Base-by-base conservation (phyloP, 345 rosid species). In the Durio zibethinus region DNA sequence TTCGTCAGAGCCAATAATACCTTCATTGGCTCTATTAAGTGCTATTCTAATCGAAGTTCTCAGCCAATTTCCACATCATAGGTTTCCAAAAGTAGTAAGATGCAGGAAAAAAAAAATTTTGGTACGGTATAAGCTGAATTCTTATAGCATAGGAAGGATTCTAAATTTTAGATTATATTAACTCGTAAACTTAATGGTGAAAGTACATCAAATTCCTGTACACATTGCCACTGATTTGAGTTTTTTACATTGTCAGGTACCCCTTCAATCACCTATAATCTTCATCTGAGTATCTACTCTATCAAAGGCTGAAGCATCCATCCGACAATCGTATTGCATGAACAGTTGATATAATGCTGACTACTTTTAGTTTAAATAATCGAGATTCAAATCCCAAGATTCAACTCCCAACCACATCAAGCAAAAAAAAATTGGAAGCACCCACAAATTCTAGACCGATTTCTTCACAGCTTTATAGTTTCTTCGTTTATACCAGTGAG, bases 401-500 rank as follows among this genome's bases (percentile, higher is more conserved):
- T n/a, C n/a, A n/a, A n/a, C n/a, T n/a, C n/a, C n/a, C n/a, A n/a
- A n/a, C n/a, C n/a, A n/a, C n/a, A n/a, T n/a, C n/a, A n/a, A n/a
- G n/a, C n/a, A n/a, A n/a, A n/a, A n/a, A n/a, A n/a, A n/a, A n/a
- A n/a, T 6, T 36, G 38, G 38, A 36, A 36, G 4, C 27, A 9
- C 40, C 47, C 25, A 33, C n/a, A 25, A 6, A 10, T 35, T 50
- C 73, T 81, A 85, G 11, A 36, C 66, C 45, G 60, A 43, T 75
- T 88, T 88, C 80, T 81, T 83, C 7, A 50, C n/a, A 6, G 73
- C 81, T 36, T 62, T 40, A 45, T 25, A 35, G 35, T 75, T 76
- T 76, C 81, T 85, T 52, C 83, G 89, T 65, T 80, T 81, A 45
- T 56, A 86, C 97, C 91, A 91, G 43, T 67, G 70, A 9, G 72